Base-by-base conservation (phyloP, 169 alveolate genomes). In the Plasmodium gaboni region DNA sequence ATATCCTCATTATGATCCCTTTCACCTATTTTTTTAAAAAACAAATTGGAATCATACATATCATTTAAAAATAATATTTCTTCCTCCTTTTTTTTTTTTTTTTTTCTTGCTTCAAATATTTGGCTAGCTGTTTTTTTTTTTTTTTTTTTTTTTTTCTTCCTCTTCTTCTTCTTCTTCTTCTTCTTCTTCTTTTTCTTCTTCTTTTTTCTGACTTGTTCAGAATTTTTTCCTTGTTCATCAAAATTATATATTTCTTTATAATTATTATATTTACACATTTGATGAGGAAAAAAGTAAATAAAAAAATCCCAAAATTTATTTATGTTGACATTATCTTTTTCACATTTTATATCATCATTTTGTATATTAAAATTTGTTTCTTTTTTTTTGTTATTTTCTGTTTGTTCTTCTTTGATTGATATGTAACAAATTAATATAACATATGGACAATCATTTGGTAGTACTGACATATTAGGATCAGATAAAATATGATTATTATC, bases 371-470 rank as follows among this genome's bases (percentile, higher is more conserved):
- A 28, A n/a, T 67, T n/a, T 17, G 13, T 67, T 67, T 13, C 22
- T 28, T 17, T 32, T 64, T 19, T 19, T 48, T 19, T 13, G 8
- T 80, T 44, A 42, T 8, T 48, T 12, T 44, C 74, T 22, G 19
- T 50, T 22, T 38, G n/a, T n/a, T 57, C 8, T 12, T 51, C 15
- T 4, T 26, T 68, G 59, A 83, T 83, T 19, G 73, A 53, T 48
- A 83, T 71, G 26, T 69, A 83, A n/a, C 91, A 83, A 19, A 83
- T 83, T 8, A 83, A 32, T 10, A 83, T 22, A 15, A 55, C 63
- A 28, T 68, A 83, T 8, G 85, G 85, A 28, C 22, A 55, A 48
- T 12, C 57, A 59, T 42, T 72, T 42, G 44, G 13, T 42, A 55
- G 78, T 3, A 24, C 48, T 10, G 5, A 42, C 19, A 50, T 46